Conservation (phyloP, 2,329 filamentous ascomycete genomes). For the Phialophora chinensis region DNA sequence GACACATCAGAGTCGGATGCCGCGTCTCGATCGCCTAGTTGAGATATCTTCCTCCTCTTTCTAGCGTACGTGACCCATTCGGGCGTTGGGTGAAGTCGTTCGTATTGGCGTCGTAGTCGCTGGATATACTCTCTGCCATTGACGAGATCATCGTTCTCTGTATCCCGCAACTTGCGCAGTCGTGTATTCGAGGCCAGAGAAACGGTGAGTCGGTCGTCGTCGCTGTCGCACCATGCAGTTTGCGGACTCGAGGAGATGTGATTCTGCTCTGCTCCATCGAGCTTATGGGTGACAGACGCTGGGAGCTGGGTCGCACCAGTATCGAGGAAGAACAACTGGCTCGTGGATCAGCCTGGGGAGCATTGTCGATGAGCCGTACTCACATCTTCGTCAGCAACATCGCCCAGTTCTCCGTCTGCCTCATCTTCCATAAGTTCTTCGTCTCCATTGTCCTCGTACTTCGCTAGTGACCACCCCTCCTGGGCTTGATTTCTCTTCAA, state of each 20-base stretch:
- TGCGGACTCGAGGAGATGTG: slow-evolving; percentile 29
- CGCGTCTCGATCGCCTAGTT: slow-evolving; percentile 56
- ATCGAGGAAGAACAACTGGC: slow-evolving; percentile 80
- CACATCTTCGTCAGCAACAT: slow-evolving; percentile 75
- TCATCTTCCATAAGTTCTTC: slow-evolving; percentile 48
- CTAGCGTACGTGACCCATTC: slow-evolving; percentile 60
- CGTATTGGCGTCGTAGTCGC: slow-evolving; percentile 77
- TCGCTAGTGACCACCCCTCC: slow-evolving; percentile 45
- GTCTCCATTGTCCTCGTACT: slow-evolving; percentile 42
- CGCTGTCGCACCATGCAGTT: slow-evolving; percentile 90
- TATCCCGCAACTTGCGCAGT: slow-evolving; percentile 80
- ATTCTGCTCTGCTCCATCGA: slow-evolving; percentile 47
- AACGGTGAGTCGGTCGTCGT: slow-evolving; percentile 85
- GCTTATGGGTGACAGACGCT: slow-evolving; percentile 43
- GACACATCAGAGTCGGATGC: slow-evolving; percentile 54
- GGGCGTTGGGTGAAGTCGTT: slow-evolving; percentile 65
- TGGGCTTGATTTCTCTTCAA: slow-evolving; percentile 65
- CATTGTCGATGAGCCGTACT: slow-evolving; percentile 36
- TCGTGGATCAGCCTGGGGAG: slow-evolving; percentile 9
- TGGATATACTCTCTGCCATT: slow-evolving; percentile 83
- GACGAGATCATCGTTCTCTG: slow-evolving; percentile 83
- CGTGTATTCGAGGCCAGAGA: slow-evolving; percentile 78
- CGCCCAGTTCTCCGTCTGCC: slow-evolving; percentile 62
- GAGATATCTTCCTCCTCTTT: slow-evolving; percentile 32
- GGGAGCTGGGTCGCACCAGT: slow-evolving; percentile 59